Evolutionary conservation across 257 asterid genomes (phyloP).

Genomic region (Forsythia suspensa): DNA sequence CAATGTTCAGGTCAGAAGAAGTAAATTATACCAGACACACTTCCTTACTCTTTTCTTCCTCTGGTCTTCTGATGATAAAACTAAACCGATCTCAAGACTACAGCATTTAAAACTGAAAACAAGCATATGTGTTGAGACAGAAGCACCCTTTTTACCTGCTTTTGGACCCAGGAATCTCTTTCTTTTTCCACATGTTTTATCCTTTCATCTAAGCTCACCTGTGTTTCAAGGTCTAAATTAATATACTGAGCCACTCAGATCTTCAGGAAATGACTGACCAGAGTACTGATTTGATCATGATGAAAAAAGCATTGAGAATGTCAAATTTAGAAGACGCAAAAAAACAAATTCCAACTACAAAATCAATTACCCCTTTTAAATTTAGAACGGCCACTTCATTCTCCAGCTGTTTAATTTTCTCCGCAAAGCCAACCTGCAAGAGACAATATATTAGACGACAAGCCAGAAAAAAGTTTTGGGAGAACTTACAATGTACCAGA

Average conservation of each 20-base stretch:
- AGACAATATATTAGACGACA: constrained; percentile 7
- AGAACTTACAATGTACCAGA: too few species aligned
- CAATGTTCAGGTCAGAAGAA: too few species aligned
- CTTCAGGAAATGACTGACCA: too few species aligned
- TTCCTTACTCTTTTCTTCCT: too few species aligned
- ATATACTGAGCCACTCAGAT: constrained; percentile 6
- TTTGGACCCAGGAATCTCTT: constrained; percentile 49
- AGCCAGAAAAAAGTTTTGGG: too few species aligned
- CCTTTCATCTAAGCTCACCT: constrained; percentile 62
- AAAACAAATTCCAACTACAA: neutral
- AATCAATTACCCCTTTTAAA: constrained; percentile 40
- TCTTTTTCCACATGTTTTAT: constrained; percentile 59
- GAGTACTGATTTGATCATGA: constrained; percentile 12
- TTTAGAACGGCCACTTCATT: constrained; percentile 47
- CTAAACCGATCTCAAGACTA: neutral
- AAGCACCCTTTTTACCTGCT: constrained; percentile 53
- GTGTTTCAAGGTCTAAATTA: constrained; percentile 25
- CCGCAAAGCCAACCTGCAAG: constrained; percentile 51
- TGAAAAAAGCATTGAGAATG: neutral
- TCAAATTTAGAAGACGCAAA: too few species aligned
- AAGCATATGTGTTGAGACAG: constrained; percentile 16
- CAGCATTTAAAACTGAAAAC: constrained; percentile 13
- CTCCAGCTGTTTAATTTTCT: constrained; percentile 43
- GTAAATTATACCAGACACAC: too few species aligned
- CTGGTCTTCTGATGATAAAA: too few species aligned